Base-by-base conservation (phyloP, 352 stramenopile genomes). In the Phytopythium boreale region DNA sequence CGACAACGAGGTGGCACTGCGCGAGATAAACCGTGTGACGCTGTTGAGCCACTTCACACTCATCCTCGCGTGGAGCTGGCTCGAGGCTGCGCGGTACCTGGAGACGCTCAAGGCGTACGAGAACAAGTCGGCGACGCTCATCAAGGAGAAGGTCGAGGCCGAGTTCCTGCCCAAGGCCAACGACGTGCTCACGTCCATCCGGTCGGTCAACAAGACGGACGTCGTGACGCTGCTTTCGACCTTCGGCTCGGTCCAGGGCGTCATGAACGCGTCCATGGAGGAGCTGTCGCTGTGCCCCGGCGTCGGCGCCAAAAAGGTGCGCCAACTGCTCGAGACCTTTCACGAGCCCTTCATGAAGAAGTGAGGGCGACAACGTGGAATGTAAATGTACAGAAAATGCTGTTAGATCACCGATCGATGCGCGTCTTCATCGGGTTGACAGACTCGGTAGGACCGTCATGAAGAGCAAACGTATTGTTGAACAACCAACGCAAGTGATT, bases 61-160 rank as follows among this genome's bases (percentile, higher is more conserved):
- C 14, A 84, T 99, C 50, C 71, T 99, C 37, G 80, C 92, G 12
- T 99, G 96, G 96, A 97, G 82, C 51, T 94, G 83, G 85, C 71
- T 90, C 66, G 97, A 99, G 72, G 92, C 90, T 36, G 97, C 95
- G 53, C 78, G 97, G 39, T 99, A 99, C 70, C 63, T 99, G 12
- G 97, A 99, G 82, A 98, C 97, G 24, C 92, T 98, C 59, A 98
- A 98, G 76, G 82, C 86, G 17, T 98, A 98, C 66, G 96, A 99
- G 71, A 94, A 97, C 61, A 98, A 98, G 70, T 92, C 97, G 75
- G 88, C 94, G 34, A 89, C 84, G 31, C 83, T 92, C 27, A 98
- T 99, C 64, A 96, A 98, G 76, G 95, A 98, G 69, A 90, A 95
- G 67, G 83, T 98, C 17, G 84, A 98, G 61, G 79, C 79, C 19